These are phyloP conservation scores for Selenicereus undatus DNA, from an alignment of 148 eudicot genomes.

Conservation along the genomic window DNA sequence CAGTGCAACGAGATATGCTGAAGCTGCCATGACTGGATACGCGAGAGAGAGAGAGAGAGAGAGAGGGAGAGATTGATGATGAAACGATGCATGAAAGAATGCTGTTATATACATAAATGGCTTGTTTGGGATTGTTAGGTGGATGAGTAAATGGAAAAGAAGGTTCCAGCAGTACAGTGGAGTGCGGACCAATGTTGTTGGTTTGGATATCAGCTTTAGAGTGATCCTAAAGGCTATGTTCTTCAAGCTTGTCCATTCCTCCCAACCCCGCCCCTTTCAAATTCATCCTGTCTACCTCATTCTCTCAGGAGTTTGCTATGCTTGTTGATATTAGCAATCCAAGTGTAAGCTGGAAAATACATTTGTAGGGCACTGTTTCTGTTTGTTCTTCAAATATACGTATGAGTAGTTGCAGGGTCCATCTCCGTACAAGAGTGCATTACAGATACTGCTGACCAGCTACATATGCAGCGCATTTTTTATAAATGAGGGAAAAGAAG, in stretches of 20 bases:
- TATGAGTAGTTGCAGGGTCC: conserved; percentile 31
- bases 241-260: neutral
- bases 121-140: conserved; percentile 18
- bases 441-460: conserved; percentile 21
- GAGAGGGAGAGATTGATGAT: conserved; percentile 9
- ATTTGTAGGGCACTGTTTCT: neutral
- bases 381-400: conserved; percentile 1
- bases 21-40: conserved; percentile 9
- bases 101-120: conserved; percentile 15
- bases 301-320: too few species aligned
- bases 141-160: neutral
- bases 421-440: conserved; percentile 29
- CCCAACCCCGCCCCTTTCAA: neutral
- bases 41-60: neutral
- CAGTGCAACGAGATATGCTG: neutral
- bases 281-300: neutral
- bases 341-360: neutral
- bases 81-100: neutral
- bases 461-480: too few species aligned
- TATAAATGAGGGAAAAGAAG: neutral
- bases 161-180: neutral
- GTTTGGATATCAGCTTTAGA: conserved; percentile 30
- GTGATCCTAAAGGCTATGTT: conserved; percentile 28
- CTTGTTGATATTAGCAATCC: neutral
- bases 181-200: conserved; percentile 14